phyloP scores from a whole-genome alignment of 129 eudicot genomes.

The sunflower (Helianthus annuus) region DNA sequence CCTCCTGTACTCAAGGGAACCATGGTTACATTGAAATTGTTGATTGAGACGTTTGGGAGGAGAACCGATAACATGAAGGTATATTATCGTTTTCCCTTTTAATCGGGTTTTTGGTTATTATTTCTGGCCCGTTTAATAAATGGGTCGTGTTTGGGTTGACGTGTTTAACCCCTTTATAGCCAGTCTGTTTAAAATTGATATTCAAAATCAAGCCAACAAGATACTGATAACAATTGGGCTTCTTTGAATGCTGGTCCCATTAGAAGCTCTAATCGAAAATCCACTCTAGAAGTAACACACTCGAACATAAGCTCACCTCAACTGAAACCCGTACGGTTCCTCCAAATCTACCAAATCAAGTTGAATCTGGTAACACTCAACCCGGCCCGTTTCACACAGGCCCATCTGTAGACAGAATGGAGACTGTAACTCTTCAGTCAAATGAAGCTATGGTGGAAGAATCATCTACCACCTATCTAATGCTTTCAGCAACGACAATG shows the following conservation, averaged over 20 bases:
- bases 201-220: constrained; percentile 79
- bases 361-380: constrained; percentile 30
- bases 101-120: too few species aligned
- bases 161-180: too few species aligned
- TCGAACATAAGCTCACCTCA: constrained; percentile 35
- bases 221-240: constrained; percentile 52
- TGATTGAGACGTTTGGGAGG: too few species aligned
- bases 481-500: constrained; percentile 32
- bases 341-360: constrained; percentile 24
- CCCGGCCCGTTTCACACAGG: constrained; percentile 49
- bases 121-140: too few species aligned
- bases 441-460: constrained; percentile 60
- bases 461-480: constrained; percentile 40
- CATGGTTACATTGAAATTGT: too few species aligned
- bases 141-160: too few species aligned
- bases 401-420: constrained; percentile 37
- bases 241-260: constrained; percentile 46
- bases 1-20: too few species aligned
- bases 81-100: too few species aligned
- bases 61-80: too few species aligned
- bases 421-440: constrained; percentile 39
- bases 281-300: constrained; percentile 30
- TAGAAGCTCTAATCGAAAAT: constrained; percentile 19
- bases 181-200: too few species aligned
- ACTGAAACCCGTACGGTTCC: constrained; percentile 28